A percentile compares a stretch with the other conserved stretches of the same genome.
Evolutionary conservation across 768 basidiomycete genomes (phyloP).

Genomic region (Calocera viscosa): DNA sequence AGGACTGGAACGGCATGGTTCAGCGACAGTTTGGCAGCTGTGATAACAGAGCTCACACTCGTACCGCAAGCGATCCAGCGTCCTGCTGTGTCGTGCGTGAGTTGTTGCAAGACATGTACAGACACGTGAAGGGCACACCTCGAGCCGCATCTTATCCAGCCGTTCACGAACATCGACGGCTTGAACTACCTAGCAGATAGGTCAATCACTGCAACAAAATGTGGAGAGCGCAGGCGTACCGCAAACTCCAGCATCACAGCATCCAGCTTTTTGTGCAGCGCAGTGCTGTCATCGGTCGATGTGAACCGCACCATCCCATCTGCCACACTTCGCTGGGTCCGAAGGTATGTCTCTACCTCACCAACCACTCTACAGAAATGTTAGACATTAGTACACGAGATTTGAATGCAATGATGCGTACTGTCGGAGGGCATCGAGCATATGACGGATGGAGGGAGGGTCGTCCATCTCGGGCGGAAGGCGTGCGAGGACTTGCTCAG

Average conservation of each 20-base stretch:
- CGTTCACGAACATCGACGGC: too few relatives aligned
- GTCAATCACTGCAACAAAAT: too few relatives aligned
- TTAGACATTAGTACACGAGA: not conserved
- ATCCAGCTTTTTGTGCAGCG: not conserved
- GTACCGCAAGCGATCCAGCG: too few relatives aligned
- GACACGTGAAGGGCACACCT: too few relatives aligned
- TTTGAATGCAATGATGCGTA: not conserved
- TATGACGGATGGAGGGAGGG: not conserved
- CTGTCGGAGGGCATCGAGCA: not conserved
- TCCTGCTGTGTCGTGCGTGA: too few relatives aligned
- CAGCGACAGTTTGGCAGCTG: too few relatives aligned
- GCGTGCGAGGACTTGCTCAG: not conserved
- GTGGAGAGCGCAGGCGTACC: not conserved
- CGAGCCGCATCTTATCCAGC: too few relatives aligned
- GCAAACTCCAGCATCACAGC: not conserved
- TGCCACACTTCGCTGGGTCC: not conserved
- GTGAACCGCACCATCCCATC: not conserved
- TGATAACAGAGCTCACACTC: too few relatives aligned
- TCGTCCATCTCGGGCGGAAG: not conserved
- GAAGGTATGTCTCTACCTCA: not conserved
- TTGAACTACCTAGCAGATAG: too few relatives aligned
- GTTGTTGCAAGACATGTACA: too few relatives aligned
- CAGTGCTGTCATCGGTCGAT: not conserved
- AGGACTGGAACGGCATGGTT: too few relatives aligned
- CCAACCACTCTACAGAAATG: not conserved